Evolutionary conservation across 2,329 filamentous ascomycete genomes (phyloP).

Genomic region (Fusarium secorum): DNA sequence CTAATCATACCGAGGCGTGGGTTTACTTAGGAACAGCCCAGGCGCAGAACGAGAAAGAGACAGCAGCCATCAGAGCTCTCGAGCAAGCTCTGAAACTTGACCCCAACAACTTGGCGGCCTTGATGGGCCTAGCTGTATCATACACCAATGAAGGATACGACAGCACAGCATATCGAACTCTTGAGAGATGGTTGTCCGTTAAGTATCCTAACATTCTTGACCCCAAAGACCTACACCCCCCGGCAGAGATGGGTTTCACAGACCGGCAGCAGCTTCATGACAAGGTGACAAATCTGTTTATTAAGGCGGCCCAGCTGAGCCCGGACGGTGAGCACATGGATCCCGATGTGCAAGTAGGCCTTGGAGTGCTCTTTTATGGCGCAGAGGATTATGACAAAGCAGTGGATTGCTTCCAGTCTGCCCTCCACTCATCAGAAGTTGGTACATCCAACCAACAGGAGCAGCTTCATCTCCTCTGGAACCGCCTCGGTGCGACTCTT

Average conservation of each 20-base stretch:
- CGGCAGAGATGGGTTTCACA: constrained; percentile 90
- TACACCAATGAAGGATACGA: constrained; percentile 99
- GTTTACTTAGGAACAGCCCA: constrained; percentile 90
- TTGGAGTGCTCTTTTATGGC: constrained; percentile 97
- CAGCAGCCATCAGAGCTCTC: constrained; percentile 90
- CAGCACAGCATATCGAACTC: constrained; percentile 91
- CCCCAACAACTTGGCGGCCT: constrained; percentile 82
- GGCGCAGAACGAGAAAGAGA: constrained; percentile 98
- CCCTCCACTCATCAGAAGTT: constrained; percentile 83
- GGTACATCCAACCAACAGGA: constrained; percentile 84
- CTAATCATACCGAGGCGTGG: constrained; percentile 91
- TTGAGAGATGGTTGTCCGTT: constrained; percentile 95
- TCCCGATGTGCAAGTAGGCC: constrained; percentile 94
- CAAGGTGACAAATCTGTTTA: constrained; percentile 89
- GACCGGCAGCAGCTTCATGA: constrained; percentile 90
- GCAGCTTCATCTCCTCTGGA: constrained; percentile 95
- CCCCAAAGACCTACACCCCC: constrained; percentile 74
- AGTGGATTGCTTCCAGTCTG: constrained; percentile 96
- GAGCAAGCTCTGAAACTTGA: constrained; percentile 91
- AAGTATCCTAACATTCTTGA: constrained; percentile 88
- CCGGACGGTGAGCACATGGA: constrained; percentile 96
- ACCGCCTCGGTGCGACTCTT: constrained; percentile 92
- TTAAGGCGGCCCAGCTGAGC: constrained; percentile 88
- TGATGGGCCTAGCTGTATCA: constrained; percentile 95
- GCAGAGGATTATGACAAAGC: constrained; percentile 98